Evolutionary conservation across 2,329 filamentous ascomycete species (phyloP), one percentile per base, ranked within the genome.

Genomic region (Sporothrix brunneoviolacea): DNA sequence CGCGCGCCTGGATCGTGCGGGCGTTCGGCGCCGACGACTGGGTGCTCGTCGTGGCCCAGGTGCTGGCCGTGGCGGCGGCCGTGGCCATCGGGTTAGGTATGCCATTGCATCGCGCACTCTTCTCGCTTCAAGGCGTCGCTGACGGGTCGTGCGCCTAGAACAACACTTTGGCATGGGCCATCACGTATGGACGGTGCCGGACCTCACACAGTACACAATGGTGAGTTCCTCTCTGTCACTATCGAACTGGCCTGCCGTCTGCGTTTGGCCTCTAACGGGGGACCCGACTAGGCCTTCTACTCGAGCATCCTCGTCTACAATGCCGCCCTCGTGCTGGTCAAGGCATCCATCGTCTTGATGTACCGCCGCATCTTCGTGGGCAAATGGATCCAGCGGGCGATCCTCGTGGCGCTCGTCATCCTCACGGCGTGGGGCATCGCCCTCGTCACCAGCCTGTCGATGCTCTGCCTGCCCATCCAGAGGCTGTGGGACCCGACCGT

Each of bases 251-350:
- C n/a, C n/a, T n/a, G n/a, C n/a, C n/a, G n/a, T n/a, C n/a, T n/a
- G n/a, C n/a, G n/a, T n/a, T n/a, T n/a, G n/a, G n/a, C n/a, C n/a
- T n/a, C n/a, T n/a, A n/a, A n/a, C n/a, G n/a, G n/a, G n/a, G n/a
- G n/a, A n/a, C n/a, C n/a, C n/a, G n/a, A n/a, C n/a, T n/a, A 67
- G 61, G 55, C 57, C 0, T 62, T 68, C n/a, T 68, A 60, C 51
- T 22, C 54, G 28, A 58, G 60, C 15, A 62, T 67, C 22, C 48
- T 67, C 35, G 39, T 62, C n/a, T 68, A 66, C 57, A 65, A 65
- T 45, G 42, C 61, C 18, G 58, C 55, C 8, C 57, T 64, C 12
- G 57, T 56, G 43, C 42, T 62, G 8, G 62, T 65, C 52, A 68
- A 68, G 51, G 55, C 63, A 10, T 65, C 65, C 16, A 65, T 68